A percentile compares a stretch with the other conserved stretches of the same genome.
Conservation (phyloP, 805 yeast genomes). For the Candida khao-thaluensis region DNA sequence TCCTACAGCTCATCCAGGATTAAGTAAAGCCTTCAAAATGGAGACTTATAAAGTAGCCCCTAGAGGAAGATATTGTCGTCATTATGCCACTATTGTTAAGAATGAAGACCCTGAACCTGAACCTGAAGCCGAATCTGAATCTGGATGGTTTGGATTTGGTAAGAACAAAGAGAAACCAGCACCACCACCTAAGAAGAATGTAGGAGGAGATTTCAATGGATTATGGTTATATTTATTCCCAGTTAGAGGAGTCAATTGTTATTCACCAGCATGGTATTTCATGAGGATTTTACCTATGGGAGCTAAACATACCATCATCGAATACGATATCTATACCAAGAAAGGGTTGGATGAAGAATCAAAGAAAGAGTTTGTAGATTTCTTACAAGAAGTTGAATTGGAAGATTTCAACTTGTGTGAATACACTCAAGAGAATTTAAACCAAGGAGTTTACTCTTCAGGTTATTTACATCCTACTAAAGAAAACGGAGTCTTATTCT, state of each 20-base stretch:
- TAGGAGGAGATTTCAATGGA: constrained; percentile 62
- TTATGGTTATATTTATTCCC: constrained; percentile 64
- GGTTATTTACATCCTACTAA: constrained; percentile 60
- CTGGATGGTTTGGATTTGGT: constrained; percentile 60
- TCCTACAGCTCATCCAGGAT: constrained; percentile 66
- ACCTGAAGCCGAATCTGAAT: constrained; percentile 20
- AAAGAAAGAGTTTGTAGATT: constrained; percentile 62
- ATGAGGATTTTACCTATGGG: constrained; percentile 57
- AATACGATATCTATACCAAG: constrained; percentile 60
- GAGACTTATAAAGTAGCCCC: constrained; percentile 66
- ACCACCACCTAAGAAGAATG: constrained; percentile 40
- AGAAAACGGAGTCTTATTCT: constrained; percentile 58
- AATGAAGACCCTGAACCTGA: constrained; percentile 37
- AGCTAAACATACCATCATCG: constrained; percentile 55
- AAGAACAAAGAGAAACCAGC: too few species aligned
- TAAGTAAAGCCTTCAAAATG: constrained; percentile 56
- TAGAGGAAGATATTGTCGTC: constrained; percentile 57
- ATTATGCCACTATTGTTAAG: constrained; percentile 53
- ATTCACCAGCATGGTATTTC: constrained; percentile 66
- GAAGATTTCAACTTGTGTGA: constrained; percentile 57
- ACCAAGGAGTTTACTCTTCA: constrained; percentile 57
- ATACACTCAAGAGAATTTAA: constrained; percentile 58
- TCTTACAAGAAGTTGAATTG: constrained; percentile 57
- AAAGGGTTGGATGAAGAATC: constrained; percentile 52
- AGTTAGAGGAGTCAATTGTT: constrained; percentile 60